These are phyloP conservation scores for Pisolithus albus DNA, from an alignment of 768 basidiomycete species.

Conservation along the genomic window DNA sequence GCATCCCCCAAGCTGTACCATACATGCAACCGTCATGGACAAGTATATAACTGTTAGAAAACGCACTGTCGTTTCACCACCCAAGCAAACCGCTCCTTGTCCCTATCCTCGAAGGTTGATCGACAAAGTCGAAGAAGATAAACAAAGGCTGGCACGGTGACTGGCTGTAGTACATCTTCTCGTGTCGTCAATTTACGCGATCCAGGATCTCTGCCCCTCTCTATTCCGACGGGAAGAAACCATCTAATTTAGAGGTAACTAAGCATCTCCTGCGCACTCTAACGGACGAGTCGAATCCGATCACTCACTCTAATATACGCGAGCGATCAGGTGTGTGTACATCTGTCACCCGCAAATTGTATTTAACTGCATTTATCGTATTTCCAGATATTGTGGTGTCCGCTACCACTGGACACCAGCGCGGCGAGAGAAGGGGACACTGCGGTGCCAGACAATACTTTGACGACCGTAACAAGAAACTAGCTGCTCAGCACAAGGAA, in stretches of 20 bases:
- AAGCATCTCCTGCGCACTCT: conserved; percentile 57
- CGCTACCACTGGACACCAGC: conserved; percentile 63
- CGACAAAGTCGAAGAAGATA: conserved; percentile 13
- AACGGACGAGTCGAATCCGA: conserved; percentile 61
- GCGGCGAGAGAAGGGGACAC: conserved; percentile 38
- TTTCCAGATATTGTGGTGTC: conserved; percentile 52
- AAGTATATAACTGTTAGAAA: conserved; percentile 21
- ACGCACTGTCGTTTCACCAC: neutral
- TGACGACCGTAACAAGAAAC: conserved; percentile 40
- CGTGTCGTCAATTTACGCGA: neutral
- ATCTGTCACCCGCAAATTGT: neutral
- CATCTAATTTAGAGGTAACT: conserved; percentile 43
- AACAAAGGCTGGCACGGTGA: conserved; percentile 13
- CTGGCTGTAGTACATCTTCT: neutral
- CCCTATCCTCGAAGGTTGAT: conserved; percentile 9
- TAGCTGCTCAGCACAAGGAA: conserved; percentile 27
- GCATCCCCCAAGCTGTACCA: neutral
- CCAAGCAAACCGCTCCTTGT: neutral
- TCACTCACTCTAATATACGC: conserved; percentile 63
- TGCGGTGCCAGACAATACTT: conserved; percentile 32
- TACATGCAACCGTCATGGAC: conserved; percentile 18
- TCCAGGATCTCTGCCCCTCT: conserved; percentile 28
- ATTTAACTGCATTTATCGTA: neutral
- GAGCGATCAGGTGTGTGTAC: conserved; percentile 49
- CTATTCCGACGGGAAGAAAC: conserved; percentile 24